These are phyloP conservation scores for Solanum lignicaule DNA, from an alignment of 257 asterid species.

Conservation along the genomic window DNA sequence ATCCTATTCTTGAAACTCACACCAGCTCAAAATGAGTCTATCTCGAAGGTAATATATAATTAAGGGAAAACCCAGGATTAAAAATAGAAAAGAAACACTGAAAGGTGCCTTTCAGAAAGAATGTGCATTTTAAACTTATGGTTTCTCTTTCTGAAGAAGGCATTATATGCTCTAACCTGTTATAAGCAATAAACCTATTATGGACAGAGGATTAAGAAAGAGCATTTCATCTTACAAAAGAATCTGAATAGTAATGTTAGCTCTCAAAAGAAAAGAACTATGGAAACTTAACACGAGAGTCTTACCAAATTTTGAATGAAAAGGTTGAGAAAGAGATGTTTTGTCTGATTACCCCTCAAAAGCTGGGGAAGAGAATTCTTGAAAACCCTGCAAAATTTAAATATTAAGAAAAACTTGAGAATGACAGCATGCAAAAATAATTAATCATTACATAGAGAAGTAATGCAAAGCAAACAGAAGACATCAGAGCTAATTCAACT, in stretches of 20 bases:
- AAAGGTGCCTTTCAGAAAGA: neutral
- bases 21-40: neutral
- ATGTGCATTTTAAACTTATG: neutral
- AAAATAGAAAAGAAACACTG: neutral
- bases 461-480: neutral
- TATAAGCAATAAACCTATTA: neutral
- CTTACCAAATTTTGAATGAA: constrained; percentile 65
- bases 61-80: neutral
- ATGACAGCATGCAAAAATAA: neutral
- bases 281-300: neutral
- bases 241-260: neutral
- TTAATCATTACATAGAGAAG: neutral
- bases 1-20: neutral
- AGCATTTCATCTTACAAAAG: neutral
- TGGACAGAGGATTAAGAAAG: neutral
- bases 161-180: neutral
- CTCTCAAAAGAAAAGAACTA: neutral
- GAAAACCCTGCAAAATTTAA: constrained; percentile 61
- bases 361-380: constrained; percentile 64
- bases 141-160: neutral
- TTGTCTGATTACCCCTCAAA: constrained; percentile 42
- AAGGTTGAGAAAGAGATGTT: constrained; percentile 42
- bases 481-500: neutral
- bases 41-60: neutral
- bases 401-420: neutral